Percentiles rank a stretch among this genome's conserved stretches.
These are phyloP conservation scores for Candida tropicalis DNA, from an alignment of 1,139 yeast genomes.

Conservation along the genomic window DNA sequence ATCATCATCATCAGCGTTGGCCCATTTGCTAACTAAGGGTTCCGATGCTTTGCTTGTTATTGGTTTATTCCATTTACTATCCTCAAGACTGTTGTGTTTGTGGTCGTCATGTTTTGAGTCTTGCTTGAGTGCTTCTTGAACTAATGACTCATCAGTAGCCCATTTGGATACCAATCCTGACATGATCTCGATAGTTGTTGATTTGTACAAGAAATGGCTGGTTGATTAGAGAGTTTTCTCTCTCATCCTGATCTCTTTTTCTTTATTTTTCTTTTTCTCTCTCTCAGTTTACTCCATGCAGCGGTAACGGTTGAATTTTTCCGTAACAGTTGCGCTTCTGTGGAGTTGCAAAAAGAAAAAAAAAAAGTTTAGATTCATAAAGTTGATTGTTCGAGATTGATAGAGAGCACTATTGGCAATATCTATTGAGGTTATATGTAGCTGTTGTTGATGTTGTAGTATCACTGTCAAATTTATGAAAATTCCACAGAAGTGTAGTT, in stretches of 20 bases:
- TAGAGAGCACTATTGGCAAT: too few relatives aligned
- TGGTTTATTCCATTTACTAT: conserved; percentile 18
- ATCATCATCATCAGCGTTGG: conserved; percentile 13
- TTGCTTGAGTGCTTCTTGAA: conserved; percentile 26
- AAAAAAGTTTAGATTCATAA: not conserved
- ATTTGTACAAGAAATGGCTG: not conserved
- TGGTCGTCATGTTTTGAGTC: conserved; percentile 17
- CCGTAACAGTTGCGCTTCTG: not conserved
- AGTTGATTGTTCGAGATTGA: too few relatives aligned
- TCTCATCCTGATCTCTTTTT: too few relatives aligned
- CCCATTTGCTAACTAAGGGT: conserved; percentile 20
- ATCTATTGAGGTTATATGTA: too few relatives aligned
- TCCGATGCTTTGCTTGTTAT: conserved; percentile 16
- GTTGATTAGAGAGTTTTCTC: not conserved
- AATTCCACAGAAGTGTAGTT: too few relatives aligned
- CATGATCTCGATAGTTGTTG: conserved; percentile 19
- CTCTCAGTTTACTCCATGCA: too few relatives aligned
- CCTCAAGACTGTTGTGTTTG: conserved; percentile 6
- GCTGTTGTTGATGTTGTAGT: too few relatives aligned
- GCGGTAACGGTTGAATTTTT: not conserved
- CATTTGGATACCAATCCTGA: conserved; percentile 40
- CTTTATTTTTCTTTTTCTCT: conserved; percentile 5
- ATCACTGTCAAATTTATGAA: too few relatives aligned
- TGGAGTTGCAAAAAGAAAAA: not conserved
- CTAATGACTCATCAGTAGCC: conserved; percentile 37